phyloP scores from a whole-genome alignment of 2,329 filamentous ascomycete species.

The Paracoccidioides lutzii region DNA sequence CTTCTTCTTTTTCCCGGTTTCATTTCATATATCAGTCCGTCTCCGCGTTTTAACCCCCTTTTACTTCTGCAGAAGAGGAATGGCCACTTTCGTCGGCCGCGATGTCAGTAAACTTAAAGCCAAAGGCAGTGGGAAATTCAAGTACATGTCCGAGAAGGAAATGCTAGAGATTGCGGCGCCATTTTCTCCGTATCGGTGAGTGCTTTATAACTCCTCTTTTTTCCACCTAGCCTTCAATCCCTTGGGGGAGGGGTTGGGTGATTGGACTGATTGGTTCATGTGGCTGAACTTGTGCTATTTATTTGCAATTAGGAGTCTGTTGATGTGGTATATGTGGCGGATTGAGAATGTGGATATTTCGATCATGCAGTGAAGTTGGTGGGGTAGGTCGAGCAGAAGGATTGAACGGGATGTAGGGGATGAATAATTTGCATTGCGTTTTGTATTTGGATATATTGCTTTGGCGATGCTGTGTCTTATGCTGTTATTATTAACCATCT shows the following conservation, averaged over 20 bases:
- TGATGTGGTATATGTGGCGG: constrained; percentile 99
- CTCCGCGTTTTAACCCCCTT: neutral
- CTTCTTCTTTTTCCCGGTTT: neutral
- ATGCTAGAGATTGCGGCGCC: constrained; percentile 71
- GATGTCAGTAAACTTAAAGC: constrained; percentile 74
- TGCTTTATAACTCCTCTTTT: constrained; percentile 9
- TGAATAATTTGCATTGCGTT: constrained; percentile 4
- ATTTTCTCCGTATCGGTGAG: constrained; percentile 68
- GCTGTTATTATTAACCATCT: neutral
- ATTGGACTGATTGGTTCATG: neutral
- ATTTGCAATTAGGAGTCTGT: constrained; percentile 52
- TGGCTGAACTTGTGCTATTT: neutral
- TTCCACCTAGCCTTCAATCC: neutral
- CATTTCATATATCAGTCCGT: too few species aligned
- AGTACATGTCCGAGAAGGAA: constrained; percentile 90
- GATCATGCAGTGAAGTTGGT: constrained; percentile 26
- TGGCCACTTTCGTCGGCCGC: constrained; percentile 73
- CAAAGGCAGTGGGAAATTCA: constrained; percentile 78
- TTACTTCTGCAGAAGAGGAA: constrained; percentile 48
- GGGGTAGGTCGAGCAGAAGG: too few species aligned
- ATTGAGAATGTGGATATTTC: constrained; percentile 64
- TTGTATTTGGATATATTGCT: neutral
- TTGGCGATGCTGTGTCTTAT: too few species aligned
- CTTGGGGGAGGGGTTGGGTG: neutral
- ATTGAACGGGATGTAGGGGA: neutral